A percentile compares a stretch with the other conserved stretches of the same genome.
Evolutionary conservation across 2,329 filamentous ascomycete genomes (phyloP).

Genomic region (Colletotrichum tropicale): DNA sequence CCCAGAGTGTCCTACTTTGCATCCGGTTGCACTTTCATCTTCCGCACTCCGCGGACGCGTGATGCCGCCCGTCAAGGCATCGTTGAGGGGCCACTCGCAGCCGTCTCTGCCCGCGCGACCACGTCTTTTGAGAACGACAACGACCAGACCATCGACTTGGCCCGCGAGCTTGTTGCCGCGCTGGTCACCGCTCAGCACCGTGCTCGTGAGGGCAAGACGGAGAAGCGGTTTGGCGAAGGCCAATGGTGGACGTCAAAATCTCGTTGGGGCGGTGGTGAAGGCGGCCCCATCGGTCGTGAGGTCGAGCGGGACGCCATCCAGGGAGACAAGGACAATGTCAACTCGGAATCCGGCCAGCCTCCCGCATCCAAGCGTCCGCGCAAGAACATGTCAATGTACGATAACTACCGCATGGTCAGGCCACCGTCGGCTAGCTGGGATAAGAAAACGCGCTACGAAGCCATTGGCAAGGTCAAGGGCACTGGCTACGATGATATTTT

Average conservation of each 20-base stretch:
- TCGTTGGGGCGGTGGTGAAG: constrained; percentile 67
- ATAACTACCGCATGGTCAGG: constrained; percentile 67
- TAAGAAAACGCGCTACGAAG: constrained; percentile 59
- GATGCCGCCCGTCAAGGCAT: constrained; percentile 63
- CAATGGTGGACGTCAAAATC: constrained; percentile 66
- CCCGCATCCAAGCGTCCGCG: constrained; percentile 50
- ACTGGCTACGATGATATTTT: constrained; percentile 64
- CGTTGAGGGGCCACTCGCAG: constrained; percentile 66
- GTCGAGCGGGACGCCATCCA: constrained; percentile 51
- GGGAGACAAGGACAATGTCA: constrained; percentile 49
- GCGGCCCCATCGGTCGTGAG: constrained; percentile 68
- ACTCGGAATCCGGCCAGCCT: constrained; percentile 26
- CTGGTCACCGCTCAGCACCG: constrained; percentile 69
- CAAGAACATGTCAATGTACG: constrained; percentile 63
- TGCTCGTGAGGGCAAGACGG: constrained; percentile 59
- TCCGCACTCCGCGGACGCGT: constrained; percentile 63
- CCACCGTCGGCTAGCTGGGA: constrained; percentile 65
- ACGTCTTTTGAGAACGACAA: constrained; percentile 56
- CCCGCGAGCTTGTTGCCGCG: constrained; percentile 63
- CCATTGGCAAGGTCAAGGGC: constrained; percentile 56
- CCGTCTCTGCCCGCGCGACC: constrained; percentile 61
- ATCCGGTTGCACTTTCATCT: constrained; percentile 64
- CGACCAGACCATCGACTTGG: constrained; percentile 67
- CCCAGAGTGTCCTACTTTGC: constrained; percentile 59
- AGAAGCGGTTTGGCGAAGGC: constrained; percentile 61